phyloP scores from a whole-genome alignment of 2,329 filamentous ascomycete genomes.

The Diplodia seriata region DNA sequence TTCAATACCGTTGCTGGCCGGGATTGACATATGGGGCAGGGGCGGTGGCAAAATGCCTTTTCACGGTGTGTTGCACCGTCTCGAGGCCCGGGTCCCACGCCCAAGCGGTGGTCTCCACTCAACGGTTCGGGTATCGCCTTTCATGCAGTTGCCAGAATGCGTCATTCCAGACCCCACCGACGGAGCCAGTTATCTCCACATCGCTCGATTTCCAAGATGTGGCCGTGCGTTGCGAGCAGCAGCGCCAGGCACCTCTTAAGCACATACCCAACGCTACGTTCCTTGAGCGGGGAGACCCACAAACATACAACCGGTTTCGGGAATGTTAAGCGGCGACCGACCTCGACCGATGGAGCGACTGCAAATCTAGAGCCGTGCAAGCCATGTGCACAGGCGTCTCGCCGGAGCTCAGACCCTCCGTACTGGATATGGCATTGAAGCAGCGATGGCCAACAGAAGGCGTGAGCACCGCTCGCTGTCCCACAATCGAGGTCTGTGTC shows the following conservation, averaged over 20 bases:
- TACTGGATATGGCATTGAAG: neutral
- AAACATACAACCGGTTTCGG: neutral
- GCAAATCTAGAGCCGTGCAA: neutral
- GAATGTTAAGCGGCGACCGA: neutral
- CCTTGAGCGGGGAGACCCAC: neutral
- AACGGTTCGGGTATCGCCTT: conserved; percentile 19
- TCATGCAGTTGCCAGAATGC: neutral
- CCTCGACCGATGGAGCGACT: neutral
- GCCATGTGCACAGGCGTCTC: neutral
- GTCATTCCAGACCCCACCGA: conserved; percentile 12
- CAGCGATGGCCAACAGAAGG: neutral
- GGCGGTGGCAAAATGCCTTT: neutral
- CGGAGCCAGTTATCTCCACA: conserved; percentile 4
- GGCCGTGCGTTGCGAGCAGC: neutral
- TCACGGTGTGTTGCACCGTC: conserved; percentile 14
- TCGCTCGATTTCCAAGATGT: neutral
- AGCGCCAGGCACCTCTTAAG: neutral
- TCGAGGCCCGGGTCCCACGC: conserved; percentile 9
- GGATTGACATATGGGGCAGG: neutral
- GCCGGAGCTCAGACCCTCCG: neutral
- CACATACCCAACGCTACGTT: neutral
- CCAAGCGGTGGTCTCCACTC: conserved; percentile 12
- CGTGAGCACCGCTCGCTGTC: neutral
- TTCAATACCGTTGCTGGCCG: neutral
- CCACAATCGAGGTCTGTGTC: neutral